Percentiles rank a stretch among this genome's conserved stretches.
phyloP scores from a whole-genome alignment of 371 early-diverging fungal genomes.

The Actinomortierella wolfii region DNA sequence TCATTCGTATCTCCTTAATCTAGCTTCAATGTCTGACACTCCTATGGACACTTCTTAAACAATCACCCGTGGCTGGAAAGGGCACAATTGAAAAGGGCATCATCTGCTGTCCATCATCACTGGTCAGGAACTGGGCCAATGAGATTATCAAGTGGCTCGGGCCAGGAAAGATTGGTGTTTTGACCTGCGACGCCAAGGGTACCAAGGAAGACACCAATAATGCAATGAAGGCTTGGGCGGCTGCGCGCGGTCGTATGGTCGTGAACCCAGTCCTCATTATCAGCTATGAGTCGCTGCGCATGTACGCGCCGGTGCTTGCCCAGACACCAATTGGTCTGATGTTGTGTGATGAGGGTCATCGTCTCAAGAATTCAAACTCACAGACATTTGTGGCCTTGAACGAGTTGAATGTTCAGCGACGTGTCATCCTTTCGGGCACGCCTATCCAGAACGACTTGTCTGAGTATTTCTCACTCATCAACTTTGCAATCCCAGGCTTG shows the following conservation, averaged over 20 bases:
- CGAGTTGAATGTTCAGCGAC: slow-evolving; percentile 78
- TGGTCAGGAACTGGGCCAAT: slow-evolving; percentile 89
- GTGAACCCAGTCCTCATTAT: slow-evolving; percentile 92
- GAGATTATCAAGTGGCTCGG: slow-evolving; percentile 94
- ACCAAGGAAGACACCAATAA: slow-evolving; percentile 84
- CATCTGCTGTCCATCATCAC: slow-evolving; percentile 82
- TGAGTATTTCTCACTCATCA: slow-evolving; percentile 93
- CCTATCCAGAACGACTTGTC: slow-evolving; percentile 98
- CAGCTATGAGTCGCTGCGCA: slow-evolving; percentile 92
- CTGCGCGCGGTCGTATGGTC: slow-evolving; percentile 79
- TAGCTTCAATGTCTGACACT: slow-evolving; percentile 89
- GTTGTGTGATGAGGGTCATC: slow-evolving; percentile 97
- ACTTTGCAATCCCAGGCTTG: slow-evolving; percentile 95
- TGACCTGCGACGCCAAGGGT: slow-evolving; percentile 86
- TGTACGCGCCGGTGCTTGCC: slow-evolving; percentile 73
- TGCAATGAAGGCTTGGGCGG: slow-evolving; percentile 81
- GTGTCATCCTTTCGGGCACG: slow-evolving; percentile 96
- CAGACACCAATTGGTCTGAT: slow-evolving; percentile 90
- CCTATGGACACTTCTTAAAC: slow-evolving; percentile 92
- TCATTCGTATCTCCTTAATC: neutral
- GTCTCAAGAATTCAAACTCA: slow-evolving; percentile 91
- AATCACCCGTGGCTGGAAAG: slow-evolving; percentile 87
- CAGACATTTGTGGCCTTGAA: slow-evolving; percentile 88
- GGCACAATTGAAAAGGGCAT: slow-evolving; percentile 92
- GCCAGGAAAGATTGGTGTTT: slow-evolving; percentile 74